Conservation (phyloP, 1,139 yeast species). For the Blastobotrys buckinghamii region DNA sequence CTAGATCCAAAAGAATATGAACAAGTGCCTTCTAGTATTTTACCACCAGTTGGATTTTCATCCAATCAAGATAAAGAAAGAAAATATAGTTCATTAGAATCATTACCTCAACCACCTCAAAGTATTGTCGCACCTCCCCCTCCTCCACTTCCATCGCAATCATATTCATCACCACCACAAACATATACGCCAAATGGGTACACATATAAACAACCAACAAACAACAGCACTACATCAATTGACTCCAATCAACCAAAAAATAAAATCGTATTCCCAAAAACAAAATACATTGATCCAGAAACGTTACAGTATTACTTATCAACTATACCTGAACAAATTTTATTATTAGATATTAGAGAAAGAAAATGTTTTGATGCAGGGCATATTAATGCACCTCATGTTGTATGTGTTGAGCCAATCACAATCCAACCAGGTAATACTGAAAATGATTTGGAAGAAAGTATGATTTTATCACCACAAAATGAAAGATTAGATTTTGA, state of each 20-base stretch:
- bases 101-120: background rate
- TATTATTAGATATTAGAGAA: slow-evolving; percentile 63
- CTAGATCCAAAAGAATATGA: too few relatives aligned
- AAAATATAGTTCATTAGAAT: too few relatives aligned
- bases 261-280: slow-evolving; percentile 25
- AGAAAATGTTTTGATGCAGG: slow-evolving; percentile 50
- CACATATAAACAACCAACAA: slow-evolving; percentile 2
- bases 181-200: slow-evolving; percentile 2
- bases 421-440: slow-evolving; percentile 42
- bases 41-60: too few relatives aligned
- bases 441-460: slow-evolving; percentile 56
- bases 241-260: too few relatives aligned
- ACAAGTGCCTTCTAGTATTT: too few relatives aligned
- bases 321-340: slow-evolving; percentile 29
- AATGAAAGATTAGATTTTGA: slow-evolving; percentile 48
- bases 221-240: background rate
- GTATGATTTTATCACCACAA: slow-evolving; percentile 50
- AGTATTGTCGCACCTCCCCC: background rate
- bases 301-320: slow-evolving; percentile 26
- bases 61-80: too few relatives aligned
- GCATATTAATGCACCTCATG: slow-evolving; percentile 51
- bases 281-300: slow-evolving; percentile 29
- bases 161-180: slow-evolving; percentile 10
- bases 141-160: background rate
- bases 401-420: slow-evolving; percentile 70